Evolutionary conservation across 2,329 filamentous ascomycete genomes (phyloP).

Genomic region (Sarocladium strictum): DNA sequence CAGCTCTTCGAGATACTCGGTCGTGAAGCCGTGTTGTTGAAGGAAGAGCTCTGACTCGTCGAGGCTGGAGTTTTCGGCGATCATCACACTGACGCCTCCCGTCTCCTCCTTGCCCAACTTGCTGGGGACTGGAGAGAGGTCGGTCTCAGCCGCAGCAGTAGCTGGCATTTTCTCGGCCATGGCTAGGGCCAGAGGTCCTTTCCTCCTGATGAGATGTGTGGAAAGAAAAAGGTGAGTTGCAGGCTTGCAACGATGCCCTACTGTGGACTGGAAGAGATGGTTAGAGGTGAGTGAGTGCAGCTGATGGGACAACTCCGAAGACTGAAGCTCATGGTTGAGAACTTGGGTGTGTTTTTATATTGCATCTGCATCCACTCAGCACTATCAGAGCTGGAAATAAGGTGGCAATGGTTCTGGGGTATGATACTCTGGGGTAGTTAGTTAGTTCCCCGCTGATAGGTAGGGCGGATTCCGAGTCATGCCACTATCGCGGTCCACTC

Average conservation of each 20-base stretch:
- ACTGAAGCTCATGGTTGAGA: no score
- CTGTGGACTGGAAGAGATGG: no score
- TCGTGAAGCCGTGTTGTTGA: slow-evolving; percentile 37
- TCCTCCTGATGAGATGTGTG: no score
- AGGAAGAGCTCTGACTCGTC: slow-evolving; percentile 44
- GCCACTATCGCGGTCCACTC: neutral
- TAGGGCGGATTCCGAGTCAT: neutral
- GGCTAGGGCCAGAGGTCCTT: no score
- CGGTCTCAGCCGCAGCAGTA: neutral
- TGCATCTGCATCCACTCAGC: no score
- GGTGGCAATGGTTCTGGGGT: neutral
- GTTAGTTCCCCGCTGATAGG: neutral
- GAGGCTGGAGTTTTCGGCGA: slow-evolving; percentile 22
- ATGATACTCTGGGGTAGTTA: neutral
- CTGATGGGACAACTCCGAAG: no score
- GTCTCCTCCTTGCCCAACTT: slow-evolving; percentile 1
- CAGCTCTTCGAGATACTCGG: slow-evolving; percentile 35
- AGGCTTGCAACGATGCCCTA: no score
- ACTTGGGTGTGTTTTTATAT: no score
- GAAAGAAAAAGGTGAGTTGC: no score
- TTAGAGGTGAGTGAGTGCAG: no score
- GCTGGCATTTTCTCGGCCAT: neutral
- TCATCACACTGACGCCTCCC: neutral
- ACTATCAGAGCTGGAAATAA: no score
- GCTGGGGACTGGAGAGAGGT: neutral